Conservation (phyloP, 2,329 filamentous ascomycete species). For the Ascochyta lentis region DNA sequence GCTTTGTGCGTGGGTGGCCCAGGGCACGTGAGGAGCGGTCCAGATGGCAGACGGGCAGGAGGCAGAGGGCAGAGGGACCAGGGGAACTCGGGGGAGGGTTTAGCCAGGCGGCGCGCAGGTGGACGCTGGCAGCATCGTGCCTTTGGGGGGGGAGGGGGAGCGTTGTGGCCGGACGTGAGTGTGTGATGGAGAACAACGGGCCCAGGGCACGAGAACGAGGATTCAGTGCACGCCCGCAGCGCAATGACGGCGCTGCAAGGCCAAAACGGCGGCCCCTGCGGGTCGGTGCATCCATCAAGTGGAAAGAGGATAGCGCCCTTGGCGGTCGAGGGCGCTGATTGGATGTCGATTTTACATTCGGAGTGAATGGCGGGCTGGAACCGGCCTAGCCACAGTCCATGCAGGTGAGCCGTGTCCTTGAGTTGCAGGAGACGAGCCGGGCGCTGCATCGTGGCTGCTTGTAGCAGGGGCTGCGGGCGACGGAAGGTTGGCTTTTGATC, state of each 20-base stretch:
- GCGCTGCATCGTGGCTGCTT: too few species aligned
- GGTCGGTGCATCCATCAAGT: slow-evolving; percentile 7
- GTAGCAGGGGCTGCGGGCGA: too few species aligned
- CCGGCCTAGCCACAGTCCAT: not conserved
- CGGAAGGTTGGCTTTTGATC: too few species aligned
- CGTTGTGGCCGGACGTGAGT: slow-evolving; percentile 27
- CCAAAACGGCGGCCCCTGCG: slow-evolving; percentile 21
- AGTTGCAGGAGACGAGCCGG: not conserved
- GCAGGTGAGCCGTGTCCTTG: not conserved
- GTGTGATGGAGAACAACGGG: slow-evolving; percentile 37
- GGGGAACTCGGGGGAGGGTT: not conserved
- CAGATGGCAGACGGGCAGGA: not conserved
- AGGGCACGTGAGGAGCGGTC: slow-evolving; percentile 31
- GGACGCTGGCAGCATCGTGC: slow-evolving; percentile 35
- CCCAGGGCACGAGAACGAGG: slow-evolving; percentile 37
- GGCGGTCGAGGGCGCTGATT: not conserved
- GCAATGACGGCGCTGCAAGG: slow-evolving; percentile 30
- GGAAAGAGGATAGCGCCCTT: not conserved
- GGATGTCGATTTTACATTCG: not conserved
- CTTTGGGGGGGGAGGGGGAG: slow-evolving; percentile 19
- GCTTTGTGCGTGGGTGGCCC: slow-evolving; percentile 25
- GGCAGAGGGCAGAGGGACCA: slow-evolving; percentile 1
- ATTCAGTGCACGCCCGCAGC: slow-evolving; percentile 23
- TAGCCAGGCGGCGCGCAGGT: slow-evolving; percentile 31
- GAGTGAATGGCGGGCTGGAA: not conserved